phyloP scores from a whole-genome alignment of 768 basidiomycete genomes.

The Dioszegia hungarica region DNA sequence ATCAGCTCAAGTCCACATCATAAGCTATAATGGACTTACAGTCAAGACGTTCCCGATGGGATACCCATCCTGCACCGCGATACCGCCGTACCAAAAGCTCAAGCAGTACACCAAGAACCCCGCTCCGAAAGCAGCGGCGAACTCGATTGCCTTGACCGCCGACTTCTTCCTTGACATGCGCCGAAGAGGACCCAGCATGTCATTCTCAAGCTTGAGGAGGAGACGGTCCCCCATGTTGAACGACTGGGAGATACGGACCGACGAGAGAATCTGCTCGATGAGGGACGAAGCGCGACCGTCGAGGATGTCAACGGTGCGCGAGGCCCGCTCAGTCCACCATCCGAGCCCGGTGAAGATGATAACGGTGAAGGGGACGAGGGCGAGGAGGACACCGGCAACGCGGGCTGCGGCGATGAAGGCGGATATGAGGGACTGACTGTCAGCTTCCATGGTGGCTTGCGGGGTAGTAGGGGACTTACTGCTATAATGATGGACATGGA shows the following conservation, averaged over 20 bases:
- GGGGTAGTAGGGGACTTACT: conserved; percentile 13
- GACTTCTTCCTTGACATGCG: conserved; percentile 13
- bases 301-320: conserved; percentile 4
- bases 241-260: conserved; percentile 37
- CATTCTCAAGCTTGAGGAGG: conserved; percentile 12
- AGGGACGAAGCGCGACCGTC: conserved; percentile 30
- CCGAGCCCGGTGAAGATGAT: conserved; percentile 14
- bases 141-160: conserved; percentile 20
- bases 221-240: conserved; percentile 25
- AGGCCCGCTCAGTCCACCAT: conserved; percentile 24
- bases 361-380: conserved; percentile 24
- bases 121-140: conserved; percentile 20
- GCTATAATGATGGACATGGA: conserved; percentile 19
- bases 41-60: conserved; percentile 36
- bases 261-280: conserved; percentile 40
- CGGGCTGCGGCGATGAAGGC: conserved; percentile 24
- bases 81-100: conserved; percentile 37
- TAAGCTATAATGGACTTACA: conserved; percentile 6
- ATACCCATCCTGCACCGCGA: conserved; percentile 25
- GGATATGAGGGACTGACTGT: conserved; percentile 15
- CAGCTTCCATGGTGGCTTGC: not conserved
- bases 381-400: conserved; percentile 34
- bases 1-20: too few species aligned
- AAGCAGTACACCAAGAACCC: conserved; percentile 28
- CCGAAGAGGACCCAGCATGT: conserved; percentile 18